Percentiles rank a stretch among this genome's conserved stretches.
Evolutionary conservation across 257 asterid species (phyloP).

Genomic region (Solanum lycopersicoides): DNA sequence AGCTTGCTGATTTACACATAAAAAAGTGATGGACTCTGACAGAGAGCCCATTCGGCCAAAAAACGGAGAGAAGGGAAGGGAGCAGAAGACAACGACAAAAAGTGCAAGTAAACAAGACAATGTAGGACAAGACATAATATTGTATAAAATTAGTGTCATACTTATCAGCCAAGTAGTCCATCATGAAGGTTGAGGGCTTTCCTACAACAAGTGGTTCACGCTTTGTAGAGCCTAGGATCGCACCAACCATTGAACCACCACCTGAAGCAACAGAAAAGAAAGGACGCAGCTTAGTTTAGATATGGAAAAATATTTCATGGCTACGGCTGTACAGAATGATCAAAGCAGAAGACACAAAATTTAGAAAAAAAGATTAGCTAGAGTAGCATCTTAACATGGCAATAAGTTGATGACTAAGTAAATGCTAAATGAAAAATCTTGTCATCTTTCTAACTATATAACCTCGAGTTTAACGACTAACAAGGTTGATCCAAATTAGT

Average conservation of each 20-base stretch:
- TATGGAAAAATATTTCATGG: background rate
- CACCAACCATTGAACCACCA: constrained; percentile 96
- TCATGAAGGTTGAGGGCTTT: constrained; percentile 96
- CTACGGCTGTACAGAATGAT: background rate
- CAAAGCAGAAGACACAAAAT: background rate
- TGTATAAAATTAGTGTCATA: constrained; percentile 10
- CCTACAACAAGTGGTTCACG: constrained; percentile 90
- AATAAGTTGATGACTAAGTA: background rate
- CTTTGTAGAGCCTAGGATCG: constrained; percentile 79
- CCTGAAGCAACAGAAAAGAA: constrained; percentile 33
- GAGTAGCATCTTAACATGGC: background rate
- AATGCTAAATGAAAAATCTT: background rate
- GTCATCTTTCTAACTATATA: background rate
- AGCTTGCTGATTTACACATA: background rate
- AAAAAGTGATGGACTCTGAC: background rate
- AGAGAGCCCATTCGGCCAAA: background rate
- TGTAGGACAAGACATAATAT: background rate
- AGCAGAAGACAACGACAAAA: background rate
- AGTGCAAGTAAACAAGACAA: background rate
- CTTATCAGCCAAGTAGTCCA: constrained; percentile 89
- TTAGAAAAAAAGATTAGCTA: background rate
- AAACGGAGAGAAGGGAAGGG: background rate
- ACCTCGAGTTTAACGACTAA: background rate
- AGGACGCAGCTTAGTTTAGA: background rate
- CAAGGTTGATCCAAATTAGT: background rate